phyloP scores from a whole-genome alignment of 1,284 basidiomycete species.

The Ustilago nuda region DNA sequence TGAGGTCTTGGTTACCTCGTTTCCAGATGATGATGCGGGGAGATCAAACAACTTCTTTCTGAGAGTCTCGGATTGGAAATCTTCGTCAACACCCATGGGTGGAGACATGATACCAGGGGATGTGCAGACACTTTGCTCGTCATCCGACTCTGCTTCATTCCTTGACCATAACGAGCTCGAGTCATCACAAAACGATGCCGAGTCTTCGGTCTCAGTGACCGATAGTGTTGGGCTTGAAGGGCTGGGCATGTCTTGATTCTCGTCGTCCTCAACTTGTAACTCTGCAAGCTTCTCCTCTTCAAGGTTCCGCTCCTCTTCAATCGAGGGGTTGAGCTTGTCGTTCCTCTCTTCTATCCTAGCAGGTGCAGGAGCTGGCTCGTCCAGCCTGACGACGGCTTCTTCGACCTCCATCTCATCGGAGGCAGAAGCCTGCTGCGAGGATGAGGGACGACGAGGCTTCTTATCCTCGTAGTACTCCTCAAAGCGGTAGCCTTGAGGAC shows the following conservation, averaged over 20 bases:
- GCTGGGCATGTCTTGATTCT: slow-evolving; percentile 17
- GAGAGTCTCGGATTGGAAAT: slow-evolving; percentile 24
- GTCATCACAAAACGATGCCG: slow-evolving; percentile 36
- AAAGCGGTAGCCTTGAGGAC: slow-evolving; percentile 42
- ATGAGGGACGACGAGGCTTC: slow-evolving; percentile 20
- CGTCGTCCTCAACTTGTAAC: slow-evolving; percentile 4
- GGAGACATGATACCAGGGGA: slow-evolving; percentile 40
- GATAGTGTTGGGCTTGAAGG: slow-evolving; percentile 33
- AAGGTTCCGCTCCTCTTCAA: background rate
- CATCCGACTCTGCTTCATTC: slow-evolving; percentile 18
- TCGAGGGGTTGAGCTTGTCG: background rate
- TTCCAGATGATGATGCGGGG: background rate
- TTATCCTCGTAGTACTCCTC: slow-evolving; percentile 44
- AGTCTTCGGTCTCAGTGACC: slow-evolving; percentile 26
- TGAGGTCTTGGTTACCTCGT: slow-evolving; percentile 7
- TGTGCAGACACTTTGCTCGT: slow-evolving; percentile 31
- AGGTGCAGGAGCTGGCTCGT: slow-evolving; percentile 48
- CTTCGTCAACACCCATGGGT: slow-evolving; percentile 14
- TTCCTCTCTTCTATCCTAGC: slow-evolving; percentile 21
- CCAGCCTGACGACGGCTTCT: slow-evolving; percentile 34
- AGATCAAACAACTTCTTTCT: slow-evolving; percentile 31
- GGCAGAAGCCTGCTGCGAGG: background rate
- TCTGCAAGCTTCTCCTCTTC: slow-evolving; percentile 3
- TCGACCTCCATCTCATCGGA: slow-evolving; percentile 18
- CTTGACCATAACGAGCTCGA: slow-evolving; percentile 41